phyloP scores from a whole-genome alignment of 495 filamentous ascomycete species.

The Penicillium cosmopolitanum region DNA sequence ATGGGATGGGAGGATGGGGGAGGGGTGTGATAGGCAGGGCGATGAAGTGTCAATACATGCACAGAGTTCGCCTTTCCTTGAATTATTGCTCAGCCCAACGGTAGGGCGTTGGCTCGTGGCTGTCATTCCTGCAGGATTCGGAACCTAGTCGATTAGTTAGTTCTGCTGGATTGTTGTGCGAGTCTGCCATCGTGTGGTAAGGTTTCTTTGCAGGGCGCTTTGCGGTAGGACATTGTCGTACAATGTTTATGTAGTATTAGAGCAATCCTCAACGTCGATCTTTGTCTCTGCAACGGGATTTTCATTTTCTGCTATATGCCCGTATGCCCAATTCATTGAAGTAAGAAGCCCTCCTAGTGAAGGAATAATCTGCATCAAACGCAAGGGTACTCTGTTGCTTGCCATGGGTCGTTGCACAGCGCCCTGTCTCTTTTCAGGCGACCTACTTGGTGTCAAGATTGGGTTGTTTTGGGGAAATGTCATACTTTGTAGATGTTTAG shows the following conservation, averaged over 20 bases:
- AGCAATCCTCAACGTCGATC: not conserved
- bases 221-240: constrained; percentile 4
- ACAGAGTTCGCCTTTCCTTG: not conserved
- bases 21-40: not conserved
- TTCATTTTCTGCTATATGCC: not conserved
- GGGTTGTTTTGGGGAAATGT: not conserved
- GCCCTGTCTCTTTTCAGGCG: not conserved
- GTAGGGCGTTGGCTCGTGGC: constrained; percentile 1
- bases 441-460: not conserved
- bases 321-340: too few relatives aligned
- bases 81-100: constrained; percentile 11
- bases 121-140: constrained; percentile 5
- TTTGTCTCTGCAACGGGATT: not conserved
- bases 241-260: constrained; percentile 4
- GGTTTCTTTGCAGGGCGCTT: not conserved
- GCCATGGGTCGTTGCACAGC: too few relatives aligned
- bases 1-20: not conserved
- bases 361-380: too few relatives aligned
- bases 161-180: not conserved
- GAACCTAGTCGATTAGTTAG: not conserved
- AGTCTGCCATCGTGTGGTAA: not conserved
- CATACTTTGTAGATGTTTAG: too few relatives aligned
- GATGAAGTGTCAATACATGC: constrained; percentile 3
- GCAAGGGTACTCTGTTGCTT: too few relatives aligned
- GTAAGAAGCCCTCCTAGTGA: too few relatives aligned